Evolutionary conservation across 805 yeast species (phyloP).

Genomic region (Ogataea nakhonphanomensis): DNA sequence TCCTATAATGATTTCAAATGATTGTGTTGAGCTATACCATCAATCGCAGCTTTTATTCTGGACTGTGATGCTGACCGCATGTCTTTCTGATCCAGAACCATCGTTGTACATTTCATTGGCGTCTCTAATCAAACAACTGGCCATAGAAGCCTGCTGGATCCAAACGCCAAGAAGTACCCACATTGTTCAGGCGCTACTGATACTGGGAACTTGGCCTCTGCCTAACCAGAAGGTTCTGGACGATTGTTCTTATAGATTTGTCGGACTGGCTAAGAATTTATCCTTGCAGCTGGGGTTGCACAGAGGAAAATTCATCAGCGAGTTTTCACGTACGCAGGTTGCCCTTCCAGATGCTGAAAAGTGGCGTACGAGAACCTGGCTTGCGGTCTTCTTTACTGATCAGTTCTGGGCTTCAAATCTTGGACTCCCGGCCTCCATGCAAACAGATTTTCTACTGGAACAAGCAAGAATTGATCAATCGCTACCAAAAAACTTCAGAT

Average conservation of each 20-base stretch:
- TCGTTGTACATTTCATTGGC: conserved; percentile 71
- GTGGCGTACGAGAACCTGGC: conserved; percentile 94
- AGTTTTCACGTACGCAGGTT: conserved; percentile 86
- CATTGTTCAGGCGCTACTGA: conserved; percentile 82
- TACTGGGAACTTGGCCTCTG: conserved; percentile 87
- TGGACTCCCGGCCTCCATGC: conserved; percentile 85
- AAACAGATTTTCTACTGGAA: conserved; percentile 78
- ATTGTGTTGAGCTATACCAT: conserved; percentile 72
- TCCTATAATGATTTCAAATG: conserved; percentile 70
- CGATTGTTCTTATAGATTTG: conserved; percentile 86
- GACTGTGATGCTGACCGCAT: conserved; percentile 86
- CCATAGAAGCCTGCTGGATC: conserved; percentile 90
- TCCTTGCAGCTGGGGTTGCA: conserved; percentile 87
- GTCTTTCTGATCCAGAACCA: conserved; percentile 85
- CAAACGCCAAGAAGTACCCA: conserved; percentile 92
- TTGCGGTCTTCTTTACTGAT: conserved; percentile 81
- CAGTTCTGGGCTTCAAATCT: conserved; percentile 86
- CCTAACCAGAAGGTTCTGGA: conserved; percentile 91
- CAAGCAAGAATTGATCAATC: conserved; percentile 64
- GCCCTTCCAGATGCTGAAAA: conserved; percentile 85
- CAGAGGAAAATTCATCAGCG: conserved; percentile 86
- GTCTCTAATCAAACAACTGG: conserved; percentile 76
- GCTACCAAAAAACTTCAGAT: conserved; percentile 68
- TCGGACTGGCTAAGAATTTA: conserved; percentile 79
- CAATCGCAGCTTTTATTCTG: conserved; percentile 85